Percentiles rank a stretch among this genome's conserved stretches.
Conservation (phyloP, 1,284 basidiomycete species). For the Trichosporon coremiiforme region DNA sequence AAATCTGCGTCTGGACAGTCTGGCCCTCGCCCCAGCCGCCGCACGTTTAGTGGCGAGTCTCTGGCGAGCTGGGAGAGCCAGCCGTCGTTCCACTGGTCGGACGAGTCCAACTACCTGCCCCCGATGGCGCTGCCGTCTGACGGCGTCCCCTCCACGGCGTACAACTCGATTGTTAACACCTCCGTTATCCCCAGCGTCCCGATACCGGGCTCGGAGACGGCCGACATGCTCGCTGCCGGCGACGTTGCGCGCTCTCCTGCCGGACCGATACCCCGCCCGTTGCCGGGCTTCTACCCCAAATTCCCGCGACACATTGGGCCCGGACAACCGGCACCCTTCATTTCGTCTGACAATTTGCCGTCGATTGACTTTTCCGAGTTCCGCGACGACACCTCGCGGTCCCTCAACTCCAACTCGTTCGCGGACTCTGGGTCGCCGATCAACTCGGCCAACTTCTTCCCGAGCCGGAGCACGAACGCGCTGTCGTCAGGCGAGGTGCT, state of each 20-base stretch:
- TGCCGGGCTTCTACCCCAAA: constrained; percentile 52
- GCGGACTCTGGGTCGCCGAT: constrained; percentile 28
- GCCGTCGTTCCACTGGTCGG: constrained; percentile 54
- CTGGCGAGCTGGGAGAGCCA: constrained; percentile 51
- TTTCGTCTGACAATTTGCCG: constrained; percentile 41
- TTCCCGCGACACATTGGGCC: constrained; percentile 47
- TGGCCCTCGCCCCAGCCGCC: constrained; percentile 6
- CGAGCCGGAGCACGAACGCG: not conserved
- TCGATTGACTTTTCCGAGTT: constrained; percentile 32
- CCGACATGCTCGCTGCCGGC: constrained; percentile 11
- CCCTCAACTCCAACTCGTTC: constrained; percentile 29
- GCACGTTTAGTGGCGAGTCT: constrained; percentile 22
- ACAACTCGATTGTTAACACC: constrained; percentile 18
- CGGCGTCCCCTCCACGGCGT: not conserved
- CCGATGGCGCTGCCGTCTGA: constrained; percentile 19
- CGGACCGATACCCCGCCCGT: constrained; percentile 37
- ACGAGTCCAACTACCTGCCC: constrained; percentile 41
- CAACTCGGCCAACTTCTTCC: constrained; percentile 14
- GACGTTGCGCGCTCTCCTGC: constrained; percentile 5
- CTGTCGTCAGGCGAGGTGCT: constrained; percentile 15
- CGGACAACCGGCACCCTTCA: constrained; percentile 32
- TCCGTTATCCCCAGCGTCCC: not conserved
- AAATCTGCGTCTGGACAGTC: constrained; percentile 9
- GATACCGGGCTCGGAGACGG: not conserved
- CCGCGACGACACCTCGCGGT: constrained; percentile 16